Evolutionary conservation across 768 basidiomycete species (phyloP), one percentile per base, ranked within the genome.

Genomic region (Daedalea quercina): DNA sequence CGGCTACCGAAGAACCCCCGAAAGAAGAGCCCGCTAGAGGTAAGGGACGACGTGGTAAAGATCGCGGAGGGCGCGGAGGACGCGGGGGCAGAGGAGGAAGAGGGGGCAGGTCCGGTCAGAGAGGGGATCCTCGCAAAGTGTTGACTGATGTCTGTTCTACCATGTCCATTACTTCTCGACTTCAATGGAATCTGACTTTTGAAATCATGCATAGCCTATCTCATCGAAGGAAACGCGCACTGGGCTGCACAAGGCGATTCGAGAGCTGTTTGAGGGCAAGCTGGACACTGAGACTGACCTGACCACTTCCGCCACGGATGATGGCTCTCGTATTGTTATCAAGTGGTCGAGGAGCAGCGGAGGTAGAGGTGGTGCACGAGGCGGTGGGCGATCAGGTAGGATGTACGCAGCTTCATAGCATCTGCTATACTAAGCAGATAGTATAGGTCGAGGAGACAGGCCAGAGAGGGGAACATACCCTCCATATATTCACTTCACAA

Each of bases 401-500:
- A 11, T 22, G 24, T n/a, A n/a, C 48, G 4, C 34, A 6, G 13
- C 34, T 19, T 15, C 7, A 40, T 37, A 23, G 6, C 12, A 17
- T 9, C 20, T 33, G n/a, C n/a, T 41, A 23, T 34, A 13, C 44
- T 28, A 2, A 42, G 4, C 22, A 24, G 23, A 20, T 34, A 7
- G 17, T 13, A 11, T 23, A 49, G 65, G 60, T 40, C 62, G 68
- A 59, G 70, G 72, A 20, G 74, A 74, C 49, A 76, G 77, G 40
- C 62, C 72, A 23, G 73, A 79, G 43, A 78, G 87, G 41, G 84
- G 84, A 22, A 79, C 76, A 22, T 87, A 81, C 58, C 88, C 88
- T 53, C 88, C 87, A 0, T 99, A 89, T 65, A 92, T 98, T 57
- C 94, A 97, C 64, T 96, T 98, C 67, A 96, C 91, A 1, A 72